A percentile compares a stretch with the other conserved stretches of the same genome.
phyloP scores from a whole-genome alignment of 257 asterid genomes.

The Scutellaria galericulata region DNA sequence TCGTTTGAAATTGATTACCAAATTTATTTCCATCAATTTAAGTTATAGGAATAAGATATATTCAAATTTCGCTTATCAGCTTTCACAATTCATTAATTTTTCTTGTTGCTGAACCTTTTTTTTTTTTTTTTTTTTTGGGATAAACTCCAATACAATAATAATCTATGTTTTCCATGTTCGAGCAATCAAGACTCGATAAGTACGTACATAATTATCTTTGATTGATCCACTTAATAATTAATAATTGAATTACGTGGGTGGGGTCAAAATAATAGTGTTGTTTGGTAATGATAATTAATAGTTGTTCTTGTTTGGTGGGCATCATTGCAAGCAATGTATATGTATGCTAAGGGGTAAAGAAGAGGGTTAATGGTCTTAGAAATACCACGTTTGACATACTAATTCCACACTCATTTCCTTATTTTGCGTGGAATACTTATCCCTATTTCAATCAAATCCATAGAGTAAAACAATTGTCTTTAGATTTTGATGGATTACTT shows the following conservation, averaged over 20 bases:
- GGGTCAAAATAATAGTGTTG: slow-evolving; percentile 2
- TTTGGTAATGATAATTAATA: slow-evolving; percentile 11
- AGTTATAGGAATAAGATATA: too few species aligned
- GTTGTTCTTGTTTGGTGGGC: slow-evolving; percentile 22
- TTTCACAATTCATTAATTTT: too few species aligned
- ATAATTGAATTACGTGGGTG: background rate
- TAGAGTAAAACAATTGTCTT: background rate
- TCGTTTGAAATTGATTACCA: too few species aligned
- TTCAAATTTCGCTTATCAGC: too few species aligned
- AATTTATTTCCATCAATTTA: too few species aligned
- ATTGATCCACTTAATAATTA: background rate
- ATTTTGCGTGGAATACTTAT: slow-evolving; percentile 37
- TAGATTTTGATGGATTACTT: too few species aligned
- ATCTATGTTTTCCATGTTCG: too few species aligned
- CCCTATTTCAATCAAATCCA: slow-evolving; percentile 18
- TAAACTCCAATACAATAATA: too few species aligned
- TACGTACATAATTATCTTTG: too few species aligned
- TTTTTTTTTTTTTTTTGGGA: too few species aligned
- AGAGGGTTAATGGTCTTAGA: slow-evolving; percentile 5
- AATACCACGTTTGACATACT: slow-evolving; percentile 38
- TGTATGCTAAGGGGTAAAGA: background rate
- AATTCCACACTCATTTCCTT: slow-evolving; percentile 31
- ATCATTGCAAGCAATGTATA: slow-evolving; percentile 2
- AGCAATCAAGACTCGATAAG: too few species aligned
- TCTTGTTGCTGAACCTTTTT: too few species aligned